Evolutionary conservation across 1,284 basidiomycete species (phyloP).

Genomic region (Ceratobasidium sp.): DNA sequence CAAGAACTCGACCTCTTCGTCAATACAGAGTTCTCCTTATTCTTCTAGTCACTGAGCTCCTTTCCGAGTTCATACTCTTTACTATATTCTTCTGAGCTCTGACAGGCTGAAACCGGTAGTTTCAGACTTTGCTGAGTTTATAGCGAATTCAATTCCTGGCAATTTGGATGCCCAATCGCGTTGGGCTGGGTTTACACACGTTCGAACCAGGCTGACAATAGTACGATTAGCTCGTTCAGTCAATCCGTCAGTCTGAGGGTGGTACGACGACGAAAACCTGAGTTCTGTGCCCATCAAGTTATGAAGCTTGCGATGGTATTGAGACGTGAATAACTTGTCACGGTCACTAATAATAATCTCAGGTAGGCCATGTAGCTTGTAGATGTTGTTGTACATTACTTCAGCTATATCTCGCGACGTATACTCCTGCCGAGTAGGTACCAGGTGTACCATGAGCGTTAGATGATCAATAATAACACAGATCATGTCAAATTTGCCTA

Average conservation of each 20-base stretch:
- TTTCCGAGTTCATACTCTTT: too few relatives aligned
- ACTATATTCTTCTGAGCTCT: too few relatives aligned
- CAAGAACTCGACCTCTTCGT: too few relatives aligned
- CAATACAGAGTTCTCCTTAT: too few relatives aligned
- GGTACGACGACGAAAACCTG: background rate
- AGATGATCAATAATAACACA: constrained; percentile 55
- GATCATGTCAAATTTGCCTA: constrained; percentile 52
- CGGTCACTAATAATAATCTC: constrained; percentile 1
- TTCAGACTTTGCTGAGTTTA: constrained; percentile 2
- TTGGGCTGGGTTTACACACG: background rate
- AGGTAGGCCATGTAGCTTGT: background rate
- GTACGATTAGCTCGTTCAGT: background rate
- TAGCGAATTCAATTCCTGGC: constrained; percentile 10
- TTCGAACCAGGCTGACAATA: background rate
- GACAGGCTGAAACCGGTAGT: background rate
- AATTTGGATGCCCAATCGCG: background rate
- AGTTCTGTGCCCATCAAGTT: background rate
- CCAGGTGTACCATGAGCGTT: constrained; percentile 46
- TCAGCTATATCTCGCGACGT: background rate
- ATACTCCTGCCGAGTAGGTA: constrained; percentile 24
- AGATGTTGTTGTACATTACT: constrained; percentile 7
- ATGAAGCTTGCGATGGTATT: background rate
- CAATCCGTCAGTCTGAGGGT: background rate
- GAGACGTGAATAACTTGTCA: constrained; percentile 1
- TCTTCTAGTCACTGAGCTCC: too few relatives aligned